A percentile compares a stretch with the other conserved stretches of the same genome.
Conservation (phyloP, 2,329 filamentous ascomycete species). For the Aspergillus quadricinctus region DNA sequence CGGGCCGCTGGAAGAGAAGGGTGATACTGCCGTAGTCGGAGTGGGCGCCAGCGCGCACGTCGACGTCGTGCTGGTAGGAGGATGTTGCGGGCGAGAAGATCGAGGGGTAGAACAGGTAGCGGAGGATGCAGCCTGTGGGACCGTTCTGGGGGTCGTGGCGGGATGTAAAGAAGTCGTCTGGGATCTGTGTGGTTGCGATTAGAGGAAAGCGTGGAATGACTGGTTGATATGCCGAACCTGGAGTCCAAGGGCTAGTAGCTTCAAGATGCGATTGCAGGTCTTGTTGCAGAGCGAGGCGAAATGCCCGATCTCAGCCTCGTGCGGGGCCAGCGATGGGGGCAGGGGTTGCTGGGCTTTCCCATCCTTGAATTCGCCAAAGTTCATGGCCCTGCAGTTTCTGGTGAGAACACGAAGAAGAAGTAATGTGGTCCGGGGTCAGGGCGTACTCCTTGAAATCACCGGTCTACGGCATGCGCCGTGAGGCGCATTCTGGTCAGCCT, state of each 20-base stretch:
- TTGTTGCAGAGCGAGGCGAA: constrained; percentile 69
- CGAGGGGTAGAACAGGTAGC: constrained; percentile 69
- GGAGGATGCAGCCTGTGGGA: constrained; percentile 57
- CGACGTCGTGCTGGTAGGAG: constrained; percentile 48
- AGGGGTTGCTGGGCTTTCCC: constrained; percentile 72
- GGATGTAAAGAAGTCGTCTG: constrained; percentile 54
- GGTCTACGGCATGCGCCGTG: constrained; percentile 43
- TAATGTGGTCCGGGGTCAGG: background rate
- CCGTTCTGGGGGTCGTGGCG: constrained; percentile 53
- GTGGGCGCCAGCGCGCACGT: constrained; percentile 85
- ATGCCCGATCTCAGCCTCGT: constrained; percentile 57
- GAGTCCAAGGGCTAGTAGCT: constrained; percentile 74
- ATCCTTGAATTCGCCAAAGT: constrained; percentile 73
- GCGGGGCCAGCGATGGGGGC: constrained; percentile 57
- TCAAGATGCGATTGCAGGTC: constrained; percentile 69
- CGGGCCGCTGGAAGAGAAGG: constrained; percentile 75
- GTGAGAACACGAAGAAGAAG: background rate
- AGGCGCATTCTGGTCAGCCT: constrained; percentile 7
- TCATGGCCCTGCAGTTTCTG: constrained; percentile 66
- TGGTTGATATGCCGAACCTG: constrained; percentile 44
- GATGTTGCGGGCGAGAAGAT: constrained; percentile 41
- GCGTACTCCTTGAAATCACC: constrained; percentile 84
- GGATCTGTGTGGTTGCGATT: constrained; percentile 31
- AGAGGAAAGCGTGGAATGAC: background rate
- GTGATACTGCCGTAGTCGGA: constrained; percentile 74